Evolutionary conservation across 805 yeast species (phyloP), one percentile per base, ranked within the genome.

Genomic region (Saturnispora zaruensis): DNA sequence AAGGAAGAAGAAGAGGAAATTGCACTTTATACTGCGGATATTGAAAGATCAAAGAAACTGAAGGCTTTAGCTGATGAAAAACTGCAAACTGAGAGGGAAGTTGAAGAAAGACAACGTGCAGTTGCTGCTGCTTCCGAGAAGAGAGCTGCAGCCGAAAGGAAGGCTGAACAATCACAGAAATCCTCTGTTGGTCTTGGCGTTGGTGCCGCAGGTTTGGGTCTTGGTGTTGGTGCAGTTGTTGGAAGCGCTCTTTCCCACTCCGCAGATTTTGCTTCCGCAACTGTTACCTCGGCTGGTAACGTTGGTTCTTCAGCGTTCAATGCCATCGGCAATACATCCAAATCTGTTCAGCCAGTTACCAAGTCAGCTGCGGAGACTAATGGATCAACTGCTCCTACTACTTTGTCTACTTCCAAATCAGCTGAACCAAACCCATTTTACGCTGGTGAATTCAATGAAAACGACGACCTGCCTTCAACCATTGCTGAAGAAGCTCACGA

Each of bases 31-130:
- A 46, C 48, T 63, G 57, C 54, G 58, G 43, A 65, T 70, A 53
- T 62, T 70, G 53, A 57, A 65, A 56, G 73, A 65, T 44, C 76
- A 68, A 58, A 62, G 25, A 67, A 69, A 55, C 64, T 72, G 59
- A 70, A 71, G 57, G 64, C 66, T 52, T 64, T 71, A 51, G 54
- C 64, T 67, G 57, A 62, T 64, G 57, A 67, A 65, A 54, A 52
- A 16, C 6, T 48, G 14, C 18, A 34, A n/a, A 62, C 71, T 51
- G 65, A 71, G 52, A 71, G 64, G 48, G 72, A 71, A 49, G 70
- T 68, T 55, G 66, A 54, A 69, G 70, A 58, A 67, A 65, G 49
- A 65, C 63, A 41, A 55, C 63, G 66, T 60, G 62, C 66, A 51
- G 63, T 64, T 50, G 67, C 68, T 52, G 68, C 59, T 53, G 72